Evolutionary conservation across 2,329 filamentous ascomycete species (phyloP).

Genomic region (Penicillium sp.): DNA sequence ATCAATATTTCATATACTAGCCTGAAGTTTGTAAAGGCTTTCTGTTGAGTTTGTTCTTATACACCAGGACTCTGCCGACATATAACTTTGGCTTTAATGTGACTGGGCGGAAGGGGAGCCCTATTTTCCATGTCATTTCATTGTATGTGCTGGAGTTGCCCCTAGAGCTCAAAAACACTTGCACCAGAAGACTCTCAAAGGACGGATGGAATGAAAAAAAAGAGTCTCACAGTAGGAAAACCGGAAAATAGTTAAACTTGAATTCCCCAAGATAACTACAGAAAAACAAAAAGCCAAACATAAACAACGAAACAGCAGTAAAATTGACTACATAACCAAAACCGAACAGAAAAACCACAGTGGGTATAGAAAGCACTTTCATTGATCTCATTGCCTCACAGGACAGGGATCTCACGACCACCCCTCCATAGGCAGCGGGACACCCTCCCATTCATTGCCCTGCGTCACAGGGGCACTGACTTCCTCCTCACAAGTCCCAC

Average conservation of each 20-base stretch:
- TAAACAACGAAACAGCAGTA: not conserved
- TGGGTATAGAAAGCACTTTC: constrained; percentile 5
- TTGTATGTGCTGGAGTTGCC: not conserved
- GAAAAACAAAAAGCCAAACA: not conserved
- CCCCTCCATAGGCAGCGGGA: constrained; percentile 39
- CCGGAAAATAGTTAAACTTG: not conserved
- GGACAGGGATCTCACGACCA: constrained; percentile 17
- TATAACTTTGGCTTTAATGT: no score
- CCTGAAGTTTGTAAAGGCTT: no score
- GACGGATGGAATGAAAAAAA: not conserved
- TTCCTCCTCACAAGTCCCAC: constrained; percentile 18
- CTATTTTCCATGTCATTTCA: no score
- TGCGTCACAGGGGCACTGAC: not conserved
- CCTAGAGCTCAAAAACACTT: no score
- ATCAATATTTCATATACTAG: no score
- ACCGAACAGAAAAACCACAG: not conserved
- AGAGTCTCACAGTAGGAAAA: not conserved
- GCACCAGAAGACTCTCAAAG: not conserved
- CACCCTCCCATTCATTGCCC: constrained; percentile 40
- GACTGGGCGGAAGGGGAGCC: no score
- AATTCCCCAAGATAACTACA: not conserved
- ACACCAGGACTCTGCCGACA: no score
- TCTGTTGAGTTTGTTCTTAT: no score
- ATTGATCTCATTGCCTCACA: constrained; percentile 8
- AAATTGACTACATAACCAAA: not conserved